Evolutionary conservation across 2,329 filamentous ascomycete genomes (phyloP).

Genomic region (Xylaria sp.): DNA sequence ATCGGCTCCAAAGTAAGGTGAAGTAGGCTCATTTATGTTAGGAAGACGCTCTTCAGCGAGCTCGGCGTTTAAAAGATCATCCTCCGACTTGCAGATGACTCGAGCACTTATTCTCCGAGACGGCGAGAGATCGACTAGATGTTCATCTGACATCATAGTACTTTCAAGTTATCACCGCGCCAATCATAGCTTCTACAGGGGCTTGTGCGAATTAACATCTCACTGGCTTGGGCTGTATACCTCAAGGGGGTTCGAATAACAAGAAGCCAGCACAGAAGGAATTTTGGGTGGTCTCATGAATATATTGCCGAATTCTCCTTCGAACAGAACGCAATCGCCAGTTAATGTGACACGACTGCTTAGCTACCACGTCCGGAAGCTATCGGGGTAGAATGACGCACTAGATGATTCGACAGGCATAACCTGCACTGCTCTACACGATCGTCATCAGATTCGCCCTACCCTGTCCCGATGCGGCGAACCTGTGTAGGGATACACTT

Average conservation of each 20-base stretch:
- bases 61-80: too few species aligned
- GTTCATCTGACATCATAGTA: too few species aligned
- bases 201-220: background rate
- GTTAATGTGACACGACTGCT: background rate
- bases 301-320: background rate
- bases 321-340: background rate
- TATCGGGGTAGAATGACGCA: background rate
- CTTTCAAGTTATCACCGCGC: background rate
- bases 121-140: too few species aligned
- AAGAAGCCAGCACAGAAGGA: background rate
- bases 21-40: too few species aligned
- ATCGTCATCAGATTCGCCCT: background rate
- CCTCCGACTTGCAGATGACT: too few species aligned
- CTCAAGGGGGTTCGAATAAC: background rate
- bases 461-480: background rate
- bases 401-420: background rate
- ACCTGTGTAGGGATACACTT: constrained; percentile 3
- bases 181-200: background rate
- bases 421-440: background rate
- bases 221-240: background rate
- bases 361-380: background rate
- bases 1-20: too few species aligned
- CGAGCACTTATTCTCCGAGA: too few species aligned
- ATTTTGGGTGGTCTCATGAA: too few species aligned
- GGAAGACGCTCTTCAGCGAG: too few species aligned